Percentiles rank a stretch among this genome's conserved stretches.
These are phyloP conservation scores for Durusdinium trenchii DNA, from an alignment of 73 alveolate species.

Conservation along the genomic window DNA sequence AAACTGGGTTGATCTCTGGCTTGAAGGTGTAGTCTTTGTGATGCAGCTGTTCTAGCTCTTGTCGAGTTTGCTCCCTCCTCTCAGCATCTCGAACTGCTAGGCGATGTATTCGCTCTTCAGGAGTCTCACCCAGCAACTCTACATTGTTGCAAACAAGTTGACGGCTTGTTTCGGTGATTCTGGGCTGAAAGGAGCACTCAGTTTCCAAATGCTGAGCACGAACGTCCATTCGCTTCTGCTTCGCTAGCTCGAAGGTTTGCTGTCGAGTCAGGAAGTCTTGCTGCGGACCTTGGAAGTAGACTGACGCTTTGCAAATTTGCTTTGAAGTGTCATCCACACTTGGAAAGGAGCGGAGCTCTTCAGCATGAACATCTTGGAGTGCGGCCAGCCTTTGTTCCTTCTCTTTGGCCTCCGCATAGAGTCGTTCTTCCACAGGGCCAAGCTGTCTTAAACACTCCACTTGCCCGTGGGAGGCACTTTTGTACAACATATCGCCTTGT, in stretches of 20 bases:
- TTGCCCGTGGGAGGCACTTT: constrained; percentile 76
- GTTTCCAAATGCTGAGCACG: constrained; percentile 55
- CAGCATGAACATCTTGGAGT: constrained; percentile 68
- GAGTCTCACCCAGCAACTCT: constrained; percentile 65
- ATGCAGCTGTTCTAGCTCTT: constrained; percentile 65
- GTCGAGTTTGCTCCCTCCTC: constrained; percentile 68
- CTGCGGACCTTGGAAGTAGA: constrained; percentile 88
- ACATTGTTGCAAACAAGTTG: constrained; percentile 45
- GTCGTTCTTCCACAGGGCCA: constrained; percentile 94
- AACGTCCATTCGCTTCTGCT: constrained; percentile 82
- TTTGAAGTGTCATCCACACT: constrained; percentile 73
- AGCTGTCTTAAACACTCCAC: constrained; percentile 77
- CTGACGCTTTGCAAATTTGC: constrained; percentile 59
- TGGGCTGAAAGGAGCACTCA: constrained; percentile 70
- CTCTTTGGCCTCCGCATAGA: constrained; percentile 87
- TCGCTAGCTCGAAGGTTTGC: constrained; percentile 88
- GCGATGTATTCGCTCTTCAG: constrained; percentile 81
- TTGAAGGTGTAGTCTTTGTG: constrained; percentile 92
- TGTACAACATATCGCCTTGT: not conserved
- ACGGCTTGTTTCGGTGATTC: constrained; percentile 56
- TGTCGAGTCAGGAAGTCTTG: constrained; percentile 89
- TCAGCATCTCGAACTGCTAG: constrained; percentile 80
- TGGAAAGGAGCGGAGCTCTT: constrained; percentile 43
- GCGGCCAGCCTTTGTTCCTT: constrained; percentile 81
- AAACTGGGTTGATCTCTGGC: constrained; percentile 71